A percentile compares a stretch with the other conserved stretches of the same genome.
phyloP scores from a whole-genome alignment of 305 asterid species.

The Fraxinus greggii region DNA sequence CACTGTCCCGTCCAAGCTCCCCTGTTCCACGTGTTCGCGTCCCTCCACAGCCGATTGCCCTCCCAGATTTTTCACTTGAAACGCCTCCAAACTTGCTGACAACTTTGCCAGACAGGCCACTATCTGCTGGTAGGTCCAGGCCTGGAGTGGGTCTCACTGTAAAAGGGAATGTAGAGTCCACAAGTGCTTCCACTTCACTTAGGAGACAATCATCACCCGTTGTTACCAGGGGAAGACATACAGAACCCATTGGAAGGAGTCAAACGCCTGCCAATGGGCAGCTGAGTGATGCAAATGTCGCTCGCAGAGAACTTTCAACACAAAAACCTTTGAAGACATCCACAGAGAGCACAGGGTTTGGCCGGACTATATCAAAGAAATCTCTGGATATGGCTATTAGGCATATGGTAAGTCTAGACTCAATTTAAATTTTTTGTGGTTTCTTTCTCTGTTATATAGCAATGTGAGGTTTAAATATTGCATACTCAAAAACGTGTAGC shows the following conservation, averaged over 20 bases:
- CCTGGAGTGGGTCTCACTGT: slow-evolving; percentile 55
- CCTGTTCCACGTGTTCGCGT: slow-evolving; percentile 78
- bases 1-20: slow-evolving; percentile 93
- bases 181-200: slow-evolving; percentile 34
- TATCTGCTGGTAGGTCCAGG: slow-evolving; percentile 97
- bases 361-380: slow-evolving; percentile 86
- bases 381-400: slow-evolving; percentile 92
- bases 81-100: slow-evolving; percentile 96
- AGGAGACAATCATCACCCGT: slow-evolving; percentile 83
- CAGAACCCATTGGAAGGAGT: slow-evolving; percentile 67
- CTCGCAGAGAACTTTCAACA: slow-evolving; percentile 57
- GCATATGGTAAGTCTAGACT: slow-evolving; percentile 72
- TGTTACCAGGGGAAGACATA: slow-evolving; percentile 68
- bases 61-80: slow-evolving; percentile 80
- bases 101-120: slow-evolving; percentile 83
- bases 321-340: slow-evolving; percentile 78
- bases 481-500: background rate
- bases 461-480: background rate
- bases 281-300: slow-evolving; percentile 45
- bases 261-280: slow-evolving; percentile 60
- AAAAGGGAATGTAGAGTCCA: slow-evolving; percentile 59
- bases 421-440: slow-evolving; percentile 17
- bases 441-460: slow-evolving; percentile 10
- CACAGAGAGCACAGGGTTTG: slow-evolving; percentile 75
- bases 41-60: slow-evolving; percentile 67